A percentile compares a stretch with the other conserved stretches of the same genome.
phyloP scores from a whole-genome alignment of 345 rosid species.

The Linum lewisii region DNA sequence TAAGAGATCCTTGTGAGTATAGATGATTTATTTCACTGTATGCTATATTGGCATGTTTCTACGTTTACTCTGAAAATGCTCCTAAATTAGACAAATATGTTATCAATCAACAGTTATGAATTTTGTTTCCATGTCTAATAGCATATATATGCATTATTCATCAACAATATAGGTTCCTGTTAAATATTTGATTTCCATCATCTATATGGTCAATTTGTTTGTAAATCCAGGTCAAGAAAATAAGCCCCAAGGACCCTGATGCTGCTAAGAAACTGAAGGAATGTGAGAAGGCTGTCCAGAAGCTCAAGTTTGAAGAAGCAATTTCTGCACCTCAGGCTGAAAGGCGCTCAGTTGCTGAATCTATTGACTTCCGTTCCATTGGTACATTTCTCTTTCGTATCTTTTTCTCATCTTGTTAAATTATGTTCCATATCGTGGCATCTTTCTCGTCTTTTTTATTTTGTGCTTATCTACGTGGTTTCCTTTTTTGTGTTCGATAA shows the following conservation, averaged over 20 bases:
- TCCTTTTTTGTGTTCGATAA: background rate
- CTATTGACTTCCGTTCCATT: conserved; percentile 69
- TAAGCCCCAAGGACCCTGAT: conserved; percentile 90
- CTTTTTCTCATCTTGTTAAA: background rate
- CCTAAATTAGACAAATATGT: background rate
- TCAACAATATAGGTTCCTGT: background rate
- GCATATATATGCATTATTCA: background rate
- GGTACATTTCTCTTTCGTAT: conserved; percentile 33
- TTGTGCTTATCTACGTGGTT: background rate
- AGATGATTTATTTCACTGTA: too few relatives aligned
- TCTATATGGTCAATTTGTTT: conserved; percentile 9
- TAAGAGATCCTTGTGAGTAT: too few relatives aligned
- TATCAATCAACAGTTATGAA: background rate
- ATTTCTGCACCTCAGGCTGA: conserved; percentile 68
- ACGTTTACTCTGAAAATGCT: background rate
- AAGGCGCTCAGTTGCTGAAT: conserved; percentile 71
- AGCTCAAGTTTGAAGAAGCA: conserved; percentile 93
- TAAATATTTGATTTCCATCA: background rate
- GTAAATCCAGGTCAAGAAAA: conserved; percentile 58
- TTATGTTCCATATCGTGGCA: background rate
- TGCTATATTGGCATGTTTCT: too few relatives aligned
- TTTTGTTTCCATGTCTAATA: background rate
- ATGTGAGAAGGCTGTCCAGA: conserved; percentile 93
- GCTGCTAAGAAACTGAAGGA: conserved; percentile 81
- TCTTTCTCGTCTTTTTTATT: background rate